Evolutionary conservation across 2,329 filamentous ascomycete genomes (phyloP).

Genomic region (Beauveria caledonica): DNA sequence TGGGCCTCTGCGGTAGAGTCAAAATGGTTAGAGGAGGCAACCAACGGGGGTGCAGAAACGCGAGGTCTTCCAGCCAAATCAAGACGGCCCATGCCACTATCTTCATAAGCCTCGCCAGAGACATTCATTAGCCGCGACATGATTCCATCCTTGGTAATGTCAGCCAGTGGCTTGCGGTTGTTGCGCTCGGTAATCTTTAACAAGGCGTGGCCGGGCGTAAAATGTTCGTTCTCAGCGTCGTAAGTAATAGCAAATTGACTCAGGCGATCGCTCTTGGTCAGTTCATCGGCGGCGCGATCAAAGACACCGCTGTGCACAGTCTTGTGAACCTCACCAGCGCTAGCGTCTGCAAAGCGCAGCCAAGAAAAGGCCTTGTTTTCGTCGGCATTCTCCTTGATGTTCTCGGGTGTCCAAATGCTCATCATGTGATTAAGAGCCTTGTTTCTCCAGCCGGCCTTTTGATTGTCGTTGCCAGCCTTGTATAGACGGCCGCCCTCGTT

Average conservation of each 20-base stretch:
- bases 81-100: conserved; percentile 65
- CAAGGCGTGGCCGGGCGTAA: conserved; percentile 66
- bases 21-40: conserved; percentile 66
- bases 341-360: conserved; percentile 77
- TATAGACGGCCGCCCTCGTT: conserved; percentile 69
- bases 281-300: conserved; percentile 59
- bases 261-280: conserved; percentile 49
- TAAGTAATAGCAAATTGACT: conserved; percentile 62
- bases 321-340: conserved; percentile 61
- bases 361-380: conserved; percentile 71
- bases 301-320: conserved; percentile 65
- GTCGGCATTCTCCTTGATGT: conserved; percentile 57
- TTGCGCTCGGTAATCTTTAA: conserved; percentile 70
- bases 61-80: conserved; percentile 75
- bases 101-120: conserved; percentile 53
- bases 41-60: conserved; percentile 77
- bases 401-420: conserved; percentile 82
- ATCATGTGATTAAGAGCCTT: conserved; percentile 73
- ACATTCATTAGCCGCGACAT: conserved; percentile 75
- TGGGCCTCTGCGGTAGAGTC: conserved; percentile 58
- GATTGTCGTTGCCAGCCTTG: conserved; percentile 64
- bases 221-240: conserved; percentile 55
- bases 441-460: conserved; percentile 67
- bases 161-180: conserved; percentile 56
- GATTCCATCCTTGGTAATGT: conserved; percentile 63